Base-by-base conservation (phyloP, 2,329 filamentous ascomycete species). In the Lachnellula hyalina region DNA sequence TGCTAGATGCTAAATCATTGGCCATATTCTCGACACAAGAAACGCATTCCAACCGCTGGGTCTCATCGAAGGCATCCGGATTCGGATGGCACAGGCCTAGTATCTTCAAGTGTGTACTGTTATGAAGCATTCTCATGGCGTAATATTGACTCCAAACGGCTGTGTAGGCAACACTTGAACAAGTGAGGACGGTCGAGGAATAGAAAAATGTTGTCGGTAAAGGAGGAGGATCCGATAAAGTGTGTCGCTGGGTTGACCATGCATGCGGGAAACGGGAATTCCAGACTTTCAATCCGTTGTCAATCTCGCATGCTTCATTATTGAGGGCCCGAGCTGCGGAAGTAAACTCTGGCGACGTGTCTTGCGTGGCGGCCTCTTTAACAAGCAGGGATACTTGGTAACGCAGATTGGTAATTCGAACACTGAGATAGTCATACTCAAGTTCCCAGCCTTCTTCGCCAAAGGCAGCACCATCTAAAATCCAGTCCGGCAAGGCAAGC, bases 391-490 rank as follows among this genome's bases (percentile, higher is more conserved):
- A n/a, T 2, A 47, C 36, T 40, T 8, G 48, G 19, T 57, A 53
- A 40, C 57, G 65, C 9, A 67, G 49, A 40, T 59, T 61, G 14
- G 58, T 55, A 14, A 64, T 57, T 49, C 57, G 57, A 5, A 66
- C 58, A 21, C 63, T 11, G 14, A 70, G 62, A 28, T 57, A 44
- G 54, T 70, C 68, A 55, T 67, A 69, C 15, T 63, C 62, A 38
- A 68, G 57, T 38, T 68, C 67, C n/a, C 63, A 41, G 5, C 60
- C 63, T n/a, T 49, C 15, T 53, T 71, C 69, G 45, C 67, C 66
- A 56, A 67, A 71, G 5, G 8, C n/a, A 8, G 34, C 44, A 7
- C 68, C 68, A 34, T 70, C 61, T 15, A 53, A 12, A 12, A 70
- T 60, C 69, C 69, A 71, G 12, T 56, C 58, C 19, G 68, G 69